These are phyloP conservation scores for Vicia faba DNA, from an alignment of 306 rosid genomes.

Conservation along the genomic window DNA sequence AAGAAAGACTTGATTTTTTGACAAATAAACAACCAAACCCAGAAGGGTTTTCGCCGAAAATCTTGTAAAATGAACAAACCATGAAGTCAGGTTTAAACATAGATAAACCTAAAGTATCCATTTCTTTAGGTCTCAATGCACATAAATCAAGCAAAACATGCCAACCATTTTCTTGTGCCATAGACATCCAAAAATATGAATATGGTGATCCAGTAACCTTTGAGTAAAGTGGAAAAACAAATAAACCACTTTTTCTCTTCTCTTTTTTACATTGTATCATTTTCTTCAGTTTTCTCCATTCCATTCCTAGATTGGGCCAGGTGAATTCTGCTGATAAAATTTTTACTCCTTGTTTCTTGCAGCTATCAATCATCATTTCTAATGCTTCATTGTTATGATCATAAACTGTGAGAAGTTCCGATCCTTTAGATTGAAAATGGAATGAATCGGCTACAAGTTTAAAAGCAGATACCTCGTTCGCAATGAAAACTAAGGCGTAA, in stretches of 20 bases:
- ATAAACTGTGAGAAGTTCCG: slow-evolving; percentile 67
- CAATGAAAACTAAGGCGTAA: slow-evolving; percentile 70
- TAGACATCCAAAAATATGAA: slow-evolving; percentile 79
- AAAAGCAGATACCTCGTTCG: slow-evolving; percentile 75
- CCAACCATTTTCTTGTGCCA: slow-evolving; percentile 85
- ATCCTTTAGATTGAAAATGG: slow-evolving; percentile 60
- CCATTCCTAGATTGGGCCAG: slow-evolving; percentile 60
- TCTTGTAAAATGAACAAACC: slow-evolving; percentile 71
- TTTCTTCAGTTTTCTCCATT: slow-evolving; percentile 53
- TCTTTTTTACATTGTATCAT: slow-evolving; percentile 41
- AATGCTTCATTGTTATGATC: slow-evolving; percentile 69
- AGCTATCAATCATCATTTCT: slow-evolving; percentile 61
- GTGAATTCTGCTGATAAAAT: slow-evolving; percentile 61
- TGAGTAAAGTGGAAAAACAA: slow-evolving; percentile 84
- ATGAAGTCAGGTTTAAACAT: slow-evolving; percentile 80
- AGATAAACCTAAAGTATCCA: slow-evolving; percentile 77
- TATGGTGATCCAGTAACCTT: slow-evolving; percentile 73
- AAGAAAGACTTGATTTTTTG: slow-evolving; percentile 60
- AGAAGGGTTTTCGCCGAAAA: slow-evolving; percentile 79
- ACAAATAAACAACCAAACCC: slow-evolving; percentile 85
- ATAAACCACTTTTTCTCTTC: slow-evolving; percentile 49
- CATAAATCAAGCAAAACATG: slow-evolving; percentile 74
- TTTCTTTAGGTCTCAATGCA: slow-evolving; percentile 77
- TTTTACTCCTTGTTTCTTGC: slow-evolving; percentile 62
- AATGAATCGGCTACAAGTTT: slow-evolving; percentile 72